Conservation (phyloP, 495 filamentous ascomycete genomes). For the Hypoxylon fuscum region DNA sequence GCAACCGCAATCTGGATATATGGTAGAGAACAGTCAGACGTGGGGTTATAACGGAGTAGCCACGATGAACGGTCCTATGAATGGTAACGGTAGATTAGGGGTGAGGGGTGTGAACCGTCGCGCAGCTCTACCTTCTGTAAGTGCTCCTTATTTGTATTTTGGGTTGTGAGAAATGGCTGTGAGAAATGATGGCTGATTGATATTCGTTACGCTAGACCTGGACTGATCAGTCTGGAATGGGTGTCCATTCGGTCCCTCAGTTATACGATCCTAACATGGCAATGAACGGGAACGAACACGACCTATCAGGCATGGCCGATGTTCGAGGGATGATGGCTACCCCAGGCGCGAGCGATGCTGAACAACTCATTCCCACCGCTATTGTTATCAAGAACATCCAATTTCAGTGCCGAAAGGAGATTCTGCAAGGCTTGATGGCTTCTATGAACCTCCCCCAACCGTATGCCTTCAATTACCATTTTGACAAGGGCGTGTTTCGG, state of each 20-base stretch:
- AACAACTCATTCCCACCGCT: conserved; percentile 93
- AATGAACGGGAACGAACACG: conserved; percentile 49
- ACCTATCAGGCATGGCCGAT: conserved; percentile 35
- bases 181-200: conserved; percentile 11
- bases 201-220: conserved; percentile 50
- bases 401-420: conserved; percentile 97
- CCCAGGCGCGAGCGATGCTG: conserved; percentile 61
- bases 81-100: conserved; percentile 54
- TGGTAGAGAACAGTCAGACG: conserved; percentile 56
- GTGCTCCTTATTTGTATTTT: conserved; percentile 44
- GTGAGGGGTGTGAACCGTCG: conserved; percentile 54
- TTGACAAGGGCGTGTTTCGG: conserved; percentile 97
- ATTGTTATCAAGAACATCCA: conserved; percentile 99
- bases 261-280: conserved; percentile 45
- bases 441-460: conserved; percentile 89
- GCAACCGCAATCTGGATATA: conserved; percentile 49
- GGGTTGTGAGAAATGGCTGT: conserved; percentile 7
- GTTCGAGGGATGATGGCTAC: conserved; percentile 44
- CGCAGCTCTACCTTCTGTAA: conserved; percentile 58
- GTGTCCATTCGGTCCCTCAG: conserved; percentile 51
- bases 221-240: conserved; percentile 56
- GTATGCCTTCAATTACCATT: conserved; percentile 99
- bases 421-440: conserved; percentile 90
- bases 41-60: conserved; percentile 62
- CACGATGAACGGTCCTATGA: conserved; percentile 58